Evolutionary conservation across 202 grass and related monocot genomes (phyloP).

Genomic region (Carex arenaria): DNA sequence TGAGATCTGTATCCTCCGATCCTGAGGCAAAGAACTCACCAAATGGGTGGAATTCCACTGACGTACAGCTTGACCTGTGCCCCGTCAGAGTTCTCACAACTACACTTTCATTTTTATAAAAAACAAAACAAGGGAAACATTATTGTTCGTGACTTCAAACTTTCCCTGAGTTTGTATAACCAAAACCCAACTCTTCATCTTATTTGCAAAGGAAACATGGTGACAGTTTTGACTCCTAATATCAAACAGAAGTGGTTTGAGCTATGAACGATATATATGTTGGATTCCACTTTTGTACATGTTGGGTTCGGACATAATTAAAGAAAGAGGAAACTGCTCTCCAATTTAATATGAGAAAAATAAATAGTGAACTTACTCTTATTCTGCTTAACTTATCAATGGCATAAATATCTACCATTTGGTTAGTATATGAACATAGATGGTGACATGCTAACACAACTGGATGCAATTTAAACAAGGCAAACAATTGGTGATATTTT

Average conservation of each 20-base stretch:
- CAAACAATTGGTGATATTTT: neutral
- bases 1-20: slow-evolving; percentile 86
- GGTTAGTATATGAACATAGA: neutral
- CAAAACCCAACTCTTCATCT: neutral
- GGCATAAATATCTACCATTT: neutral
- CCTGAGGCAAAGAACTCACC: slow-evolving; percentile 98
- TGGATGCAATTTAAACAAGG: neutral
- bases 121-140: neutral
- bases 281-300: neutral
- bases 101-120: slow-evolving; percentile 37
- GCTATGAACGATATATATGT: neutral
- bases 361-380: neutral
- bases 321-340: neutral
- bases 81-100: slow-evolving; percentile 78
- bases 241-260: neutral
- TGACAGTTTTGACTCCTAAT: neutral
- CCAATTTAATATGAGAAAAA: neutral
- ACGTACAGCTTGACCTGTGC: slow-evolving; percentile 73
- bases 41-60: slow-evolving; percentile 94
- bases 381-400: neutral
- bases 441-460: neutral
- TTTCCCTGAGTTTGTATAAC: neutral
- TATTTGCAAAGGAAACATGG: neutral
- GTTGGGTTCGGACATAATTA: neutral
- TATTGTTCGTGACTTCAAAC: neutral